Evolutionary conservation across 148 eudicot genomes (phyloP).

Genomic region (Rhododendron ovatum): DNA sequence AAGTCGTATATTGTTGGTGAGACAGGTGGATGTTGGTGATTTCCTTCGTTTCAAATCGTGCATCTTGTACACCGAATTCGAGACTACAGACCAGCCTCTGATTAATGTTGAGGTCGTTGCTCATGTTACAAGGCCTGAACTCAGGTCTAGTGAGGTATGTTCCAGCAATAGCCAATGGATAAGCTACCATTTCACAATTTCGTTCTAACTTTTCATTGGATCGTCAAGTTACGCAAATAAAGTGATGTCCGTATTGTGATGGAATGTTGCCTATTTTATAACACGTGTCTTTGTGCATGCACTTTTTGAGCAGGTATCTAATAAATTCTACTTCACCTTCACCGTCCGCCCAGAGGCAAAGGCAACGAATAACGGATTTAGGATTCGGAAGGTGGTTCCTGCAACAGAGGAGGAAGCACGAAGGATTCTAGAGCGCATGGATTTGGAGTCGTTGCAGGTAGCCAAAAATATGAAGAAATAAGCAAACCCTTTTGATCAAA

Average conservation of each 20-base stretch:
- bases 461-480: conserved; percentile 21
- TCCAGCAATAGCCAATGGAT: neutral
- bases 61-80: conserved; percentile 78
- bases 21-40: conserved; percentile 97
- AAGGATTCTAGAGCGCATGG: conserved; percentile 59
- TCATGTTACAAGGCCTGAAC: conserved; percentile 94
- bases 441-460: conserved; percentile 51
- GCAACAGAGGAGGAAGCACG: conserved; percentile 90
- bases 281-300: neutral
- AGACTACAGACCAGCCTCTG: conserved; percentile 68
- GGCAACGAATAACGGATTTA: conserved; percentile 34
- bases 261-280: neutral
- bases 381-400: conserved; percentile 75
- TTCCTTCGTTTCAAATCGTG: conserved; percentile 91
- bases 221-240: neutral
- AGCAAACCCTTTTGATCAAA: neutral
- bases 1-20: conserved; percentile 1
- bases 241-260: neutral
- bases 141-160: conserved; percentile 88
- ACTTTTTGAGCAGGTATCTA: conserved; percentile 57
- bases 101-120: conserved; percentile 92
- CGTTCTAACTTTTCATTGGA: neutral
- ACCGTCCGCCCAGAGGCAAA: conserved; percentile 74
- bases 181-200: neutral
- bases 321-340: conserved; percentile 87